phyloP scores from a whole-genome alignment of 192 early-diverging fungal genomes.

The Funneliformis mosseae region DNA sequence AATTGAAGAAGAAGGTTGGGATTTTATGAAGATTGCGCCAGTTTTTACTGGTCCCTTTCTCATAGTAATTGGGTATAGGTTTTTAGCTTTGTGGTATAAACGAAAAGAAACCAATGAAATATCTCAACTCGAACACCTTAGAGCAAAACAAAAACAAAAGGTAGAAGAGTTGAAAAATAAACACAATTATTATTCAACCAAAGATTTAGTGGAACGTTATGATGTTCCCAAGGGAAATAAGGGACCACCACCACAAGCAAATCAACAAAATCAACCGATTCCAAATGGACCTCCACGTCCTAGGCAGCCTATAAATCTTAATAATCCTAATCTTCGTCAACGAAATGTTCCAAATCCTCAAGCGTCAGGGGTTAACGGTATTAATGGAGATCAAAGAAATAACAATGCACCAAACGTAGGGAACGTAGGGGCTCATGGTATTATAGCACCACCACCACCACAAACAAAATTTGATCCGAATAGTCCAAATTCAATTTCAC shows the following conservation, averaged over 20 bases:
- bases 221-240: conserved; percentile 46
- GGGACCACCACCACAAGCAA: neutral
- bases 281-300: neutral
- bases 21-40: conserved; percentile 48
- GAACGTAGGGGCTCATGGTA: neutral
- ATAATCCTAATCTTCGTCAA: conserved; percentile 15
- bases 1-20: conserved; percentile 45
- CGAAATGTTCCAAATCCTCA: neutral
- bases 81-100: conserved; percentile 53
- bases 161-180: conserved; percentile 96
- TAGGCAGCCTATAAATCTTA: neutral
- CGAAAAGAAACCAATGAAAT: conserved; percentile 56
- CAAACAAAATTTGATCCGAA: neutral
- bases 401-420: neutral
- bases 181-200: conserved; percentile 88
- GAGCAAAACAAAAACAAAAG: conserved; percentile 66
- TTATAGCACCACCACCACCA: conserved; percentile 22
- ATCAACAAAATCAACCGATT: neutral
- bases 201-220: conserved; percentile 87
- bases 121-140: conserved; percentile 44
- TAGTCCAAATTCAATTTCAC: conserved; percentile 29
- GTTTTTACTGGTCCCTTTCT: conserved; percentile 47
- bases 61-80: conserved; percentile 44
- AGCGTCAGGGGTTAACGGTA: neutral
- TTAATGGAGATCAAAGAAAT: neutral